These are phyloP conservation scores for Cynanchum wilfordii DNA, from an alignment of 257 asterid genomes.

Conservation along the genomic window DNA sequence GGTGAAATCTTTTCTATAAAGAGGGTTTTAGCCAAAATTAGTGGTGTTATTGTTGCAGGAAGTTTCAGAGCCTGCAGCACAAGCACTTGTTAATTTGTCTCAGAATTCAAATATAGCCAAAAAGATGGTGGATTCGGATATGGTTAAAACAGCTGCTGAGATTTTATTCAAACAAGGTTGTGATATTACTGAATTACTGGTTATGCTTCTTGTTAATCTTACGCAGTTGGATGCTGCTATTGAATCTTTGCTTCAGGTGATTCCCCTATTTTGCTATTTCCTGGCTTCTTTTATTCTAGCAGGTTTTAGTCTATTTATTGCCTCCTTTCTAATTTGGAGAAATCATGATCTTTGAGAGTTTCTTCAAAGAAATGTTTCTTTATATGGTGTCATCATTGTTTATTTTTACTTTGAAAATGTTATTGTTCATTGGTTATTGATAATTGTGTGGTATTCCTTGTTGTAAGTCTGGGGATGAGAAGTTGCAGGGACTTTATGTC, in stretches of 20 bases:
- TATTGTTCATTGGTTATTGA: constrained; percentile 6
- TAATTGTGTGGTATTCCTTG: constrained; percentile 20
- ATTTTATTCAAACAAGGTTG: constrained; percentile 55
- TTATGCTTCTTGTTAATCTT: constrained; percentile 91
- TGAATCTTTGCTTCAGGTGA: constrained; percentile 85
- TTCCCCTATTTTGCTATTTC: constrained; percentile 11
- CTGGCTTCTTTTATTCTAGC: neutral
- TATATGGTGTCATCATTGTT: neutral
- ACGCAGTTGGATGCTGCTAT: constrained; percentile 82
- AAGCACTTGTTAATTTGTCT: constrained; percentile 86
- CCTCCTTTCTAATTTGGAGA: neutral
- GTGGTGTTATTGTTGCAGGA: constrained; percentile 42
- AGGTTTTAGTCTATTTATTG: neutral
- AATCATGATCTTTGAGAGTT: neutral
- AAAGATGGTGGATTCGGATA: constrained; percentile 59
- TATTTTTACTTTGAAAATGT: too few species aligned
- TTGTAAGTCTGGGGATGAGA: constrained; percentile 68
- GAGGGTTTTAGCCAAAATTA: neutral
- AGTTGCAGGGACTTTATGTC: constrained; percentile 70
- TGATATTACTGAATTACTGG: constrained; percentile 52
- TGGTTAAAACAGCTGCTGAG: constrained; percentile 58
- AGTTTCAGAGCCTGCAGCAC: constrained; percentile 89
- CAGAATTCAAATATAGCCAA: constrained; percentile 56
- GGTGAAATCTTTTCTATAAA: neutral
- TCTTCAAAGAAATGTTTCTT: neutral